Evolutionary conservation across 2,329 filamentous ascomycete species (phyloP), one percentile per base, ranked within the genome.

Genomic region (Cladosporium cucumerinum): DNA sequence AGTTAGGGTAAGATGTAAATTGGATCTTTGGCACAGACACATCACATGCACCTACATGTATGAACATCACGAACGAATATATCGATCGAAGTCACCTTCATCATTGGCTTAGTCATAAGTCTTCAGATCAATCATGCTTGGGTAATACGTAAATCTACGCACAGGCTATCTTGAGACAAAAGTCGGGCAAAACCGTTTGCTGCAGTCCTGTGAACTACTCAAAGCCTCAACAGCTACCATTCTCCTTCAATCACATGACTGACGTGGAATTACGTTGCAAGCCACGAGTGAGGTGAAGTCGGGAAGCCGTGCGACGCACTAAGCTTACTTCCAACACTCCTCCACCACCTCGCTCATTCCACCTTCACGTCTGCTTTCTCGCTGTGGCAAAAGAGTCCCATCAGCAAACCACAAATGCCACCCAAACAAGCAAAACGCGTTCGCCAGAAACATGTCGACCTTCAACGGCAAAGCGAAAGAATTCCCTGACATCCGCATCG

Each of bases 401-500:
- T 18, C 23, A 16, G 18, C 23, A 39, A 25, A 25, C 30, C 54
- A 60, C 57, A 21, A 26, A 60, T 34, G 39, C 26, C 70, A 66
- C 8, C 16, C 30, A 23, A 8, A 36, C 39, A 4, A 60, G 57
- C 25, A 55, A 49, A 28, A 34, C 34, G n/a, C 16, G 21, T 21
- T 16, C 34, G 10, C 23, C 5, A 5, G 25, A 55, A 55, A 14
- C 30, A 93, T 93, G 90, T 93, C 91, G 25, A 93, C 90, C 1
- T 93, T 93, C 75, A 83, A 89, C 69, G 90, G 90, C 59, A 77
- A 88, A 39, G 80, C 93, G 64, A 77, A 81, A 64, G 92, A 96
- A 73, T 96, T 96, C 70, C 91, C 91, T 4, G 85, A 88, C 48
- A 93, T 96, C 66, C 82, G 88, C 71, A 88, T 97, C 69, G 93